phyloP scores from a whole-genome alignment of 176 grass and related monocot species.

The Avena insularis region DNA sequence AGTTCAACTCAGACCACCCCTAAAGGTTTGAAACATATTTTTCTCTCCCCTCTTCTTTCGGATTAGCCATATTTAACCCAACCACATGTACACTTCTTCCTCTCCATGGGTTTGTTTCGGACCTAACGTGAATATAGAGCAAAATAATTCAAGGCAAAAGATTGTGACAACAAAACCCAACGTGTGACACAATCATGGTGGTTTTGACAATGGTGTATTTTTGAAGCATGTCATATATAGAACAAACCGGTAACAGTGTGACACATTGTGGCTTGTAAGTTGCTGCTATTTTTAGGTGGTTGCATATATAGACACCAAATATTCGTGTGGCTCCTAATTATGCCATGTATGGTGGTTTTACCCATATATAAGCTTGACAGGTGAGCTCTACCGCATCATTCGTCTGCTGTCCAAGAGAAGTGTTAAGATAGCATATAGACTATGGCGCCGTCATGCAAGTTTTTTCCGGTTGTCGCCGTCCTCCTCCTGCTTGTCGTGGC shows the following conservation, averaged over 20 bases:
- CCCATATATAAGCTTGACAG: background rate
- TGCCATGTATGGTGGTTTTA: background rate
- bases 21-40: too few species aligned
- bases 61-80: too few species aligned
- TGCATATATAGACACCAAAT: background rate
- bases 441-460: background rate
- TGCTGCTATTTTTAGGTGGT: background rate
- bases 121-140: too few species aligned
- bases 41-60: too few species aligned
- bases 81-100: too few species aligned
- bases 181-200: background rate
- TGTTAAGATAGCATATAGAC: background rate
- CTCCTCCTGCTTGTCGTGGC: background rate
- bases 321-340: background rate
- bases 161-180: too few species aligned
- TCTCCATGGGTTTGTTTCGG: too few species aligned
- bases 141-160: too few species aligned
- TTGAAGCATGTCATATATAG: background rate
- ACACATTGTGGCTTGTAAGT: background rate
- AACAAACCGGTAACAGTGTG: background rate
- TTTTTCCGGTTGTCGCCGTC: background rate
- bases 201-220: background rate
- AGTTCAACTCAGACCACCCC: too few species aligned
- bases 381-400: too few species aligned
- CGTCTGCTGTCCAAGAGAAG: background rate